phyloP scores from a whole-genome alignment of 106 monocot species.

The Xerophyta viscosa region DNA sequence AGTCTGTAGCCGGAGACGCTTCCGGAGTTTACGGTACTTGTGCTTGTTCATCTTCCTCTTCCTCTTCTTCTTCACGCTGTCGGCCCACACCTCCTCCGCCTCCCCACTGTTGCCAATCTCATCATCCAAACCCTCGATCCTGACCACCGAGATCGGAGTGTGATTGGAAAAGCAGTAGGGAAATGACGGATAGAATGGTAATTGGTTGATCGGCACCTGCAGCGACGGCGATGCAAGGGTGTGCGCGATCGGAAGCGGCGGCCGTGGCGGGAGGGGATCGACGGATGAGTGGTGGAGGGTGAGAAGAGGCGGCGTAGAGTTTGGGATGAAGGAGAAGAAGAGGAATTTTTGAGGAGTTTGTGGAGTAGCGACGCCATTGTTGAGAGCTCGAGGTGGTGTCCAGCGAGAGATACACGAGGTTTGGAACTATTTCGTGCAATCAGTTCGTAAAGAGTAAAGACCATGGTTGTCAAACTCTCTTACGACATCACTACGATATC shows the following conservation, averaged over 20 bases:
- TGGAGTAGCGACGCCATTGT: constrained; percentile 9
- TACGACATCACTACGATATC: too few species aligned
- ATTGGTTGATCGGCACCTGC: not conserved
- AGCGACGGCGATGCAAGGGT: not conserved
- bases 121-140: not conserved
- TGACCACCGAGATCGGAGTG: not conserved
- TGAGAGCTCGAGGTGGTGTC: not conserved
- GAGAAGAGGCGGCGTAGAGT: constrained; percentile 1
- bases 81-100: constrained; percentile 23
- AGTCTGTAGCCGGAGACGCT: constrained; percentile 29
- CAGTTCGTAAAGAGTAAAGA: too few species aligned
- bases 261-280: not conserved
- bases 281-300: not conserved
- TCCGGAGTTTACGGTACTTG: constrained; percentile 36
- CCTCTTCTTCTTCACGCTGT: constrained; percentile 57
- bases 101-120: not conserved
- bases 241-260: not conserved
- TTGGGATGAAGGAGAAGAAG: not conserved
- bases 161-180: not conserved
- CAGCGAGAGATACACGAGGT: too few species aligned
- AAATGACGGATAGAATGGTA: constrained; percentile 7
- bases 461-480: too few species aligned
- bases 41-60: constrained; percentile 56
- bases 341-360: constrained; percentile 3
- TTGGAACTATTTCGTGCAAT: too few species aligned